A percentile compares a stretch with the other conserved stretches of the same genome.
Conservation (phyloP, 2,329 filamentous ascomycete species). For the Coniella vitis region DNA sequence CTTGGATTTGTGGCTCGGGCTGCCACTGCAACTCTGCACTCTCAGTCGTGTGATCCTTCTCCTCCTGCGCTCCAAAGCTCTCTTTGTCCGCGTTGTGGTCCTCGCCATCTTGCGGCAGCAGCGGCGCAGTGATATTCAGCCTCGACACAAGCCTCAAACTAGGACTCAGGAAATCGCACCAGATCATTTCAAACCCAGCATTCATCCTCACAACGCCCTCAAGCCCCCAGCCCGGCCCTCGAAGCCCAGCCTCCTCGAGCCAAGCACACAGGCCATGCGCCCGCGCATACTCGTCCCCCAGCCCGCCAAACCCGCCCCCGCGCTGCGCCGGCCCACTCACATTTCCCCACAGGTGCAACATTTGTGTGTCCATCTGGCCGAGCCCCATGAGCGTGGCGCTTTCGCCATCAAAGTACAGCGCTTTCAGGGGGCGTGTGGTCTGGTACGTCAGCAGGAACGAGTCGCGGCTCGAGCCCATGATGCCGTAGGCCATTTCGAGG, state of each 20-base stretch:
- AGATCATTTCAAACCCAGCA: slow-evolving; percentile 45
- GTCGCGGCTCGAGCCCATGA: slow-evolving; percentile 37
- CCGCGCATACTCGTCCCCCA: slow-evolving; percentile 40
- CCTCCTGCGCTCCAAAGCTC: slow-evolving; percentile 8
- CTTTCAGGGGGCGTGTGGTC: slow-evolving; percentile 33
- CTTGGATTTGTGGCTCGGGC: no score
- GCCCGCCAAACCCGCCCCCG: slow-evolving; percentile 24
- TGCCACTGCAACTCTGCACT: not conserved
- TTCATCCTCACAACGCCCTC: slow-evolving; percentile 47
- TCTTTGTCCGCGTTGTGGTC: slow-evolving; percentile 7
- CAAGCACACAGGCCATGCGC: slow-evolving; percentile 41
- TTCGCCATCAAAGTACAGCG: slow-evolving; percentile 45
- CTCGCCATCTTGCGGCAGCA: slow-evolving; percentile 21
- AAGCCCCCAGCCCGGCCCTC: slow-evolving; percentile 38
- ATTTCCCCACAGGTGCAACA: slow-evolving; percentile 43
- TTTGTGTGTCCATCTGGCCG: slow-evolving; percentile 41
- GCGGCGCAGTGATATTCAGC: slow-evolving; percentile 39
- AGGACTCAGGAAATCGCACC: slow-evolving; percentile 41
- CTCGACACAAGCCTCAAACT: slow-evolving; percentile 35
- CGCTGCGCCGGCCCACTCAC: slow-evolving; percentile 26
- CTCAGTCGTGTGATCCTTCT: not conserved
- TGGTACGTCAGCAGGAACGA: slow-evolving; percentile 43
- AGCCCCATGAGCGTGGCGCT: slow-evolving; percentile 39
- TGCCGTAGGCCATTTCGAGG: slow-evolving; percentile 46
- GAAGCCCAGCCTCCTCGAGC: slow-evolving; percentile 31